A percentile compares a stretch with the other conserved stretches of the same genome.
Conservation (phyloP, 2,329 filamentous ascomycete genomes). For the Colletotrichum musae region DNA sequence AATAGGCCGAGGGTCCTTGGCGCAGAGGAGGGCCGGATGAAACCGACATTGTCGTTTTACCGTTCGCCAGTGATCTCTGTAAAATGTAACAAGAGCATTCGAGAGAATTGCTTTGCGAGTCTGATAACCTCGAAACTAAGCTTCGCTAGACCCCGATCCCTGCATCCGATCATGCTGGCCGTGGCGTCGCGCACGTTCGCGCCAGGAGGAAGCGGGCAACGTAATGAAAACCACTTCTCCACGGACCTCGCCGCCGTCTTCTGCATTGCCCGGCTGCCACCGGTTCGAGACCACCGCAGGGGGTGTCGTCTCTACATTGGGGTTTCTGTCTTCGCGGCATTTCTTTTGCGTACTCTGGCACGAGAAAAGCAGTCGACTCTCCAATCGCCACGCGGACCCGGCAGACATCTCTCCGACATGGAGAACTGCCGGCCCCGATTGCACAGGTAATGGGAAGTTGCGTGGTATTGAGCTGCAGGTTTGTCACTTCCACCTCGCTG, state of each 20-base stretch:
- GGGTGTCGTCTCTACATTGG: no score
- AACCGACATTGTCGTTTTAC: background rate
- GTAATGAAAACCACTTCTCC: slow-evolving; percentile 34
- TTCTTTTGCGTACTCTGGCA: slow-evolving; percentile 24
- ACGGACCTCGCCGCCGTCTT: slow-evolving; percentile 25
- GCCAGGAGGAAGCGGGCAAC: slow-evolving; percentile 17
- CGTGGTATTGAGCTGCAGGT: slow-evolving; percentile 37
- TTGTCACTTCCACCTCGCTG: slow-evolving; percentile 14
- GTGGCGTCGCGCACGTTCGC: background rate
- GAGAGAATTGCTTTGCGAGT: no score
- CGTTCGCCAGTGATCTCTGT: background rate
- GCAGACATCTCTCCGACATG: no score
- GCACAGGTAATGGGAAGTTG: slow-evolving; percentile 8
- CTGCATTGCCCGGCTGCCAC: background rate
- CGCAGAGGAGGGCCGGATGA: no score
- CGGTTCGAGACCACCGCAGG: background rate
- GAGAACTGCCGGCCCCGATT: no score
- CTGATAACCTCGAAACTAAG: slow-evolving; percentile 12
- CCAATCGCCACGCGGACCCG: slow-evolving; percentile 2
- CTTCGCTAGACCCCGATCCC: slow-evolving; percentile 33
- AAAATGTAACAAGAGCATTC: no score
- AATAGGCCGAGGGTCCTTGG: no score
- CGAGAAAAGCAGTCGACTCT: background rate
- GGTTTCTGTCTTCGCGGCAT: slow-evolving; percentile 18
- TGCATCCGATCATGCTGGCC: slow-evolving; percentile 19